phyloP scores from a whole-genome alignment of 2,329 filamentous ascomycete species.

The Magnaporthiopsis rhizophila region DNA sequence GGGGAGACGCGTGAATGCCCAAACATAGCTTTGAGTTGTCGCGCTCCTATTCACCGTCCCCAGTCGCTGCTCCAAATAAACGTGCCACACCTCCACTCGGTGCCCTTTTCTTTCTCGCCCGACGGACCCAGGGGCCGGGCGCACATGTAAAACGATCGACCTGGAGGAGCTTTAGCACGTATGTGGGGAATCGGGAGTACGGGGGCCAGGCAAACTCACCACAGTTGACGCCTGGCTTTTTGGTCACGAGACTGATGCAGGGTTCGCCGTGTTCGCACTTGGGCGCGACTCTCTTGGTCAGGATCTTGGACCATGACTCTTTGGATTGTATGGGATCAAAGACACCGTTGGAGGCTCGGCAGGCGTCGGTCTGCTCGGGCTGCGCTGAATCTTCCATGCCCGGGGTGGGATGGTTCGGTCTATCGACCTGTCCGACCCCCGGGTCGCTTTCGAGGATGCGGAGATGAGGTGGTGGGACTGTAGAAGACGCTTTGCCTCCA shows the following conservation, averaged over 20 bases:
- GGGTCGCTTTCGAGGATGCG: background rate
- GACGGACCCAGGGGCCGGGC: conserved; percentile 71
- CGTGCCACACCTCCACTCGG: conserved; percentile 79
- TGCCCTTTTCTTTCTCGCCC: conserved; percentile 74
- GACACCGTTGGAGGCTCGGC: conserved; percentile 23
- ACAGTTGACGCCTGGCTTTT: conserved; percentile 79
- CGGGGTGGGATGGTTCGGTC: background rate
- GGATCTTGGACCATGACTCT: conserved; percentile 78
- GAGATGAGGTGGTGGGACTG: too few species aligned
- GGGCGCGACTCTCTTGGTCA: conserved; percentile 66
- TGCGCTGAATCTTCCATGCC: conserved; percentile 2
- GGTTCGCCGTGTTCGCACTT: conserved; percentile 83
- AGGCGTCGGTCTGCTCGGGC: background rate
- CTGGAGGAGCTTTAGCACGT: conserved; percentile 20
- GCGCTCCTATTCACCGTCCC: conserved; percentile 21
- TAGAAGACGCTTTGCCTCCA: background rate
- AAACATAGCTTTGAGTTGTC: too few species aligned
- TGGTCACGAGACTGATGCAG: conserved; percentile 75
- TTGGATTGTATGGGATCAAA: conserved; percentile 66
- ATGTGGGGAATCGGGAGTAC: background rate
- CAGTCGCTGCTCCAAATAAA: conserved; percentile 67
- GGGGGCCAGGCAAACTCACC: conserved; percentile 34
- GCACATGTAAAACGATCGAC: conserved; percentile 57
- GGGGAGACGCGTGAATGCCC: too few species aligned
- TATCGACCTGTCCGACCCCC: background rate